Percentiles rank a stretch among this genome's conserved stretches.
phyloP scores from a whole-genome alignment of 192 early-diverging fungal species.

The Coemansia sp. region DNA sequence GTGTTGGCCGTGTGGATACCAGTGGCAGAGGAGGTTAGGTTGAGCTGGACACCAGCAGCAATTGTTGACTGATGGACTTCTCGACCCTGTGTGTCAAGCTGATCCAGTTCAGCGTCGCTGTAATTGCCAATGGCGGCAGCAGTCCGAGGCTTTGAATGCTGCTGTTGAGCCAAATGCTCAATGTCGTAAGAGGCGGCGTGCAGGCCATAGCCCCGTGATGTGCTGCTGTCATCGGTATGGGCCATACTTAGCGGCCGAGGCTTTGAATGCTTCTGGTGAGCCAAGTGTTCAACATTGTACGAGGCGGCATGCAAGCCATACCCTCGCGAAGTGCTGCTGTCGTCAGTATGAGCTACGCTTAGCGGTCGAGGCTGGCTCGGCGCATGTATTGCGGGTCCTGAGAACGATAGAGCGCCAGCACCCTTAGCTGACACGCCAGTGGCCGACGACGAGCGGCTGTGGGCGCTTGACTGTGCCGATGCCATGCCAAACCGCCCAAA shows the following conservation, averaged over 20 bases:
- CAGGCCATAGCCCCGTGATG: neutral
- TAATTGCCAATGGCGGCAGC: neutral
- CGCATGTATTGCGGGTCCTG: neutral
- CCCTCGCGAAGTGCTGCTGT: neutral
- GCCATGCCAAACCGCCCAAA: slow-evolving; percentile 52
- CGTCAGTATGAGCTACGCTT: neutral
- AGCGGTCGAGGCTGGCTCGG: slow-evolving; percentile 3
- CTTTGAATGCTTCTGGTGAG: neutral
- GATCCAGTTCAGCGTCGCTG: slow-evolving; percentile 12
- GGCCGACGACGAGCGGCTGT: slow-evolving; percentile 43
- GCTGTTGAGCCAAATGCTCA: neutral
- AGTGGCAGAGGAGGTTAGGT: neutral
- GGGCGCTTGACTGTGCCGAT: slow-evolving; percentile 16
- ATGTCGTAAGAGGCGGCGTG: neutral
- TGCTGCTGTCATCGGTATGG: neutral
- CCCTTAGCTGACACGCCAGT: slow-evolving; percentile 2
- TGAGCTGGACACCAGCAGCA: slow-evolving; percentile 33
- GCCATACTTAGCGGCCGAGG: slow-evolving; percentile 1
- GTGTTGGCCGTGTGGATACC: neutral
- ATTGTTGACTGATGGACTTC: slow-evolving; percentile 30
- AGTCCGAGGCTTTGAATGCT: neutral
- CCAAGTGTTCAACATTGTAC: neutral
- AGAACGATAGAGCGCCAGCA: slow-evolving; percentile 3
- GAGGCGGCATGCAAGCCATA: neutral
- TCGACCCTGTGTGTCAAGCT: neutral